Evolutionary conservation across 129 eudicot genomes (phyloP), one percentile per base, ranked within the genome.

Genomic region (Pittosporum tobira): DNA sequence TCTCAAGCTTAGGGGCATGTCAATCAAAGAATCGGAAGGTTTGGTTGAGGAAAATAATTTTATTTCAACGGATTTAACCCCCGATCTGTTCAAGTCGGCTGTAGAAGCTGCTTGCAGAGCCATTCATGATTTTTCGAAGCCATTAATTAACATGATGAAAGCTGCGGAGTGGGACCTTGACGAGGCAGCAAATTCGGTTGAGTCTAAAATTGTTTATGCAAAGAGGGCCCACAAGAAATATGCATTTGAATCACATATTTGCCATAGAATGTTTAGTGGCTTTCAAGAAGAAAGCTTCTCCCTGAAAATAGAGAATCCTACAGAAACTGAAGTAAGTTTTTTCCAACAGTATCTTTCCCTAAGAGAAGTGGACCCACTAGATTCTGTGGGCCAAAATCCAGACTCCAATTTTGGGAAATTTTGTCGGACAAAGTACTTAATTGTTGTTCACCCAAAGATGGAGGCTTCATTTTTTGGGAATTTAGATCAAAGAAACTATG

Each of bases 141-240:
- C 97, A 14, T 61, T 89, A 48, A 89, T 89, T 73, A 89, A 89
- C 79, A 89, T 89, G 95, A 89, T 89, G 97, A 89, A 89, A 76
- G 97, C 97, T 18, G 93, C 97, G 11, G 93, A 88, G 11, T 89
- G 97, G 97, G 95, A 89, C 73, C 94, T 89, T 51, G 97, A 89
- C 57, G 83, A 88, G 10, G 97, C 97, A 4, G 97, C 95, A 23
- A 79, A 77, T 61, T 82, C 95, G 3, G 82, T 89, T 14, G 95
- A 82, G 63, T 84, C 97, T 0, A 58, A 76, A 57, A 48, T 85
- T 3, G 59, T 46, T 37, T 89, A 89, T 62, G 81, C 93, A 12
- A 89, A 85, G 72, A 67, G 97, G 45, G 95, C 97, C 46, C 97
- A 89, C 85, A 89, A 89, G 73, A 89, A 89, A 47, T 85, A 85